Evolutionary conservation across 768 basidiomycete genomes (phyloP), one percentile per base, ranked within the genome.

Genomic region (Lentinula aciculospora): DNA sequence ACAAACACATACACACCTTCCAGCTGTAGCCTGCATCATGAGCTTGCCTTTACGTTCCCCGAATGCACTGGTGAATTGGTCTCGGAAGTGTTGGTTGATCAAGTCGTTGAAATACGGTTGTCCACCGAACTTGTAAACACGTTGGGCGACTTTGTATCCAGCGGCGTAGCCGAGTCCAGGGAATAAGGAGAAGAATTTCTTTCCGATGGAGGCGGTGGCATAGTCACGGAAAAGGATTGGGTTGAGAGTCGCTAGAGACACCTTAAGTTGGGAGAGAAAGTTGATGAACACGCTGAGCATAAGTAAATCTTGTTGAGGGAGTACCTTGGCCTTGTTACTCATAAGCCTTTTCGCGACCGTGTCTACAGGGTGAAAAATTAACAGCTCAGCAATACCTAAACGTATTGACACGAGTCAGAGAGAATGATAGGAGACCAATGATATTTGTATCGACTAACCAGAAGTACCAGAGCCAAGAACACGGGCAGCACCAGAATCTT

Each of bases 271-370:
- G 13, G 32, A 9, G 32, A 9, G 1, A 34, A 13, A 7, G 49
- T 44, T 42, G 56, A 46, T 23, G 3, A 25, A 2, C 9, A 25
- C n/a, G 15, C 47, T 7, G n/a, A n/a, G n/a, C n/a, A n/a, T n/a
- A n/a, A n/a, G n/a, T n/a, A n/a, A n/a, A n/a, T 3, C 31, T 36
- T n/a, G 28, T 2, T 23, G 15, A 34, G 3, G 32, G 9, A 61
- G 49, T 57, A 86, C 92, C 81, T 89, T 90, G 61, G 80, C 78
- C 77, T 94, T 94, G 83, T 98, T 97, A 71, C 92, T 95, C 96
- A 99, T 99, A 53, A 99, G 72, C 34, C 96, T 88, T 72, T 99
- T 99, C n/a, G 97, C 94, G 56, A 98, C 86, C 1, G 97, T 99
- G 74, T 99, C 94, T 23, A 94, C 91, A 19, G 94, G 94, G 69